Percentiles rank a stretch among this genome's conserved stretches.
Conservation (phyloP, 371 early-diverging fungal genomes). For the Mucor indicus region DNA sequence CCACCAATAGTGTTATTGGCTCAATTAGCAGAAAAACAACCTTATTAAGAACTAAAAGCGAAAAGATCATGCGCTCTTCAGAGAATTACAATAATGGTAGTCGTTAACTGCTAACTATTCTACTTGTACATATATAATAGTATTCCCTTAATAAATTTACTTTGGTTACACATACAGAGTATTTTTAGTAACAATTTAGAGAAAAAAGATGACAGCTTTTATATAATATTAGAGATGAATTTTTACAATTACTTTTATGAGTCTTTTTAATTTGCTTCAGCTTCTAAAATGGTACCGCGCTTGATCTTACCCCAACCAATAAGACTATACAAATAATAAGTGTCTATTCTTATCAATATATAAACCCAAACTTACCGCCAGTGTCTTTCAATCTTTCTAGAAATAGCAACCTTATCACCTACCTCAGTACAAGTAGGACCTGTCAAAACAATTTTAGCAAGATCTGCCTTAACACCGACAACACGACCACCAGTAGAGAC, state of each 20-base stretch:
- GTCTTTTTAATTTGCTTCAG: conserved; percentile 49
- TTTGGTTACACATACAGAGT: too few relatives aligned
- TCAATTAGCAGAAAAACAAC: conserved; percentile 20
- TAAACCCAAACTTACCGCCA: conserved; percentile 81
- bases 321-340: conserved; percentile 51
- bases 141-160: too few relatives aligned
- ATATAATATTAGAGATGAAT: neutral
- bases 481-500: conserved; percentile 98
- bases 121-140: too few relatives aligned
- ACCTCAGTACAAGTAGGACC: conserved; percentile 98
- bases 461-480: conserved; percentile 87
- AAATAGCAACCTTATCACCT: conserved; percentile 98
- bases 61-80: conserved; percentile 35
- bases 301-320: conserved; percentile 98
- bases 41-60: conserved; percentile 27
- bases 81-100: conserved; percentile 38
- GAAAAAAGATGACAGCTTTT: too few relatives aligned
- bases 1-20: conserved; percentile 1
- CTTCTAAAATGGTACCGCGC: conserved; percentile 82
- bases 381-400: conserved; percentile 98
- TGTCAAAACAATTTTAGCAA: conserved; percentile 93
- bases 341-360: neutral
- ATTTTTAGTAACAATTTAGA: too few relatives aligned
- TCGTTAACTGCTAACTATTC: neutral
- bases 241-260: conserved; percentile 1